Base-by-base conservation (phyloP, 2,329 filamentous ascomycete genomes). In the Neofusicoccum umdonicola region DNA sequence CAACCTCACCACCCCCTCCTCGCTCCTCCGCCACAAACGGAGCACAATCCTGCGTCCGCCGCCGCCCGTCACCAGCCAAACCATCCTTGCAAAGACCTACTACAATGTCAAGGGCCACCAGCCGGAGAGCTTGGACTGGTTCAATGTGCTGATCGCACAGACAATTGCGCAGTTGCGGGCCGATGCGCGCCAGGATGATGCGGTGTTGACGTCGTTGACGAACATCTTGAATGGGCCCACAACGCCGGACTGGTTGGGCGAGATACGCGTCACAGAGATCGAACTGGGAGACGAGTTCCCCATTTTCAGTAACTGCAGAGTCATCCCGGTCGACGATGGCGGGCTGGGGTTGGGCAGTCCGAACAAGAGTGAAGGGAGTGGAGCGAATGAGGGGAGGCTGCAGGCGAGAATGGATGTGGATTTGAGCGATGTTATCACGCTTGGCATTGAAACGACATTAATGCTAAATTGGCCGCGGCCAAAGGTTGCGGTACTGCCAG, bases 371-470 rank as follows among this genome's bases (percentile, higher is more conserved):
- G 63, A 64, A 4, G 52, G 52, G 3, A 58, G 64, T 15, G 71
- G 70, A 54, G 80, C 84, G 67, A 81, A 82, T 39, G 85, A 87
- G 62, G 90, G 90, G 0, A 85, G 93, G 44, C 82, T 99, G 19
- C 95, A 99, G 77, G 95, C 95, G 0, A 84, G 93, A 66, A 96
- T 99, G 91, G 95, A 99, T 77, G 93, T 99, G 41, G 95, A 99
- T 76, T 81, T 99, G 65, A 95, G 91, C 77, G 95, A 99, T 78
- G 93, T 97, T 78, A 92, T 99, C 66, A 99, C 95, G 0, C 82
- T 99, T 62, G 95, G 93, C 0, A 84, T 99, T 31, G 95, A 99
- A 81, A 99, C 95, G 3, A 97, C 95, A 71, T 82, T 99, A 67
- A 84, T 97, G 54, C 84, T 99, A 64, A 99, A 99, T 78, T 99